These are phyloP conservation scores for Schizochytrium sp. DNA, from an alignment of 108 stramenopile species.

Conservation along the genomic window DNA sequence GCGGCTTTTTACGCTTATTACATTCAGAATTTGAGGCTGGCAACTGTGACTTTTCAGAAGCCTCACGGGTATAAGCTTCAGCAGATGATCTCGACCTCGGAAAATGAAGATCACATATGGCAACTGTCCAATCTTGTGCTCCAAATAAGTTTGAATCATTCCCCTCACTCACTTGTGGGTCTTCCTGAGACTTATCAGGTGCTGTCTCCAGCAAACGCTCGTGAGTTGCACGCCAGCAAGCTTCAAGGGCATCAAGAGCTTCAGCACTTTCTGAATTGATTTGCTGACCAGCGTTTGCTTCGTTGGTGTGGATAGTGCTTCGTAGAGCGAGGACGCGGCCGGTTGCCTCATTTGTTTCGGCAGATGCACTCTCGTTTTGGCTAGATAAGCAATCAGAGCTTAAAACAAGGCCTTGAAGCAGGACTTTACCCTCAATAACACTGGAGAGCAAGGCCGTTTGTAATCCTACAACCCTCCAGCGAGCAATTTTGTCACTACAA, in stretches of 20 bases:
- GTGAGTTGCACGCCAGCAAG: neutral
- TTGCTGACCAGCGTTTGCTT: neutral
- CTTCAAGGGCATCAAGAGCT: neutral
- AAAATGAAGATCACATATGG: neutral
- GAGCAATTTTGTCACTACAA: constrained; percentile 41
- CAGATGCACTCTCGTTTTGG: neutral
- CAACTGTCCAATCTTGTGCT: neutral
- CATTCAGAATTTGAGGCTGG: neutral
- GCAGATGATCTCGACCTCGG: neutral
- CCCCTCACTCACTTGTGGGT: neutral
- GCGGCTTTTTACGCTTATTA: neutral
- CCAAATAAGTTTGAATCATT: neutral
- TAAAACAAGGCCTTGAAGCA: neutral
- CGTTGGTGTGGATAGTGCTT: neutral
- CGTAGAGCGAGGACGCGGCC: neutral
- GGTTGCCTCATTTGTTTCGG: neutral
- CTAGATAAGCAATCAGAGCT: constrained; percentile 3
- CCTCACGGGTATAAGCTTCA: neutral
- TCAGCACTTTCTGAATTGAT: neutral
- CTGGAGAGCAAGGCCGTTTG: neutral
- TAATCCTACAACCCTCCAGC: constrained; percentile 7
- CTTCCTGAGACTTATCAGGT: neutral
- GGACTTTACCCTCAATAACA: neutral
- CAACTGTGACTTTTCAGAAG: neutral
- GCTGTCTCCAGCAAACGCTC: neutral